These are phyloP conservation scores for Tetradesmus lagerheimii DNA, from an alignment of 139 green algal genomes.

Conservation along the genomic window DNA sequence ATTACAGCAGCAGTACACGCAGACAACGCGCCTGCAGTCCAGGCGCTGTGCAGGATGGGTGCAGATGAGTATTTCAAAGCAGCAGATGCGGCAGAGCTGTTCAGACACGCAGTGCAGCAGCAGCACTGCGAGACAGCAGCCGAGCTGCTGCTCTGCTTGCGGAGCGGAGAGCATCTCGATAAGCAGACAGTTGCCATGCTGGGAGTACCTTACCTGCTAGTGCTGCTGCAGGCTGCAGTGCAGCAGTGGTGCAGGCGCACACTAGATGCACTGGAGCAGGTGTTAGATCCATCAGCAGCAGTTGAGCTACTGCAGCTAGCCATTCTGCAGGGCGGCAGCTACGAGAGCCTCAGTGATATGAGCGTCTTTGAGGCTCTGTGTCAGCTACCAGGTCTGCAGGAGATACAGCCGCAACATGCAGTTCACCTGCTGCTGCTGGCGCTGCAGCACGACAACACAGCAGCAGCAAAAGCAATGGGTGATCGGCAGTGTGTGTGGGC, in stretches of 20 bases:
- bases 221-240: background rate
- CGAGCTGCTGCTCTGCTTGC: background rate
- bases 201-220: background rate
- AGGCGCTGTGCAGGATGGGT: background rate
- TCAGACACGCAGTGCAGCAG: background rate
- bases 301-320: background rate
- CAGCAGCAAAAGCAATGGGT: background rate
- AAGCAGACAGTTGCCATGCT: background rate
- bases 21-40: background rate
- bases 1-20: background rate
- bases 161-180: too few relatives aligned
- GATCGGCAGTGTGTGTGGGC: background rate
- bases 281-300: background rate
- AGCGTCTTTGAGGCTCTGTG: background rate
- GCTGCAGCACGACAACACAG: background rate
- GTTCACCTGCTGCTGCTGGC: background rate
- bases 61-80: background rate
- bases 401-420: background rate
- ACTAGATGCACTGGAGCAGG: background rate
- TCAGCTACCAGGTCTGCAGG: background rate
- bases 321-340: background rate
- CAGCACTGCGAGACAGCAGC: background rate
- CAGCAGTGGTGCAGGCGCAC: background rate
- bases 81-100: background rate
- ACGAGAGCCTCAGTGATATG: background rate